Percentiles rank a stretch among this genome's conserved stretches.
Conservation (phyloP, 129 eudicot genomes). For the Saposhnikovia divaricata region DNA sequence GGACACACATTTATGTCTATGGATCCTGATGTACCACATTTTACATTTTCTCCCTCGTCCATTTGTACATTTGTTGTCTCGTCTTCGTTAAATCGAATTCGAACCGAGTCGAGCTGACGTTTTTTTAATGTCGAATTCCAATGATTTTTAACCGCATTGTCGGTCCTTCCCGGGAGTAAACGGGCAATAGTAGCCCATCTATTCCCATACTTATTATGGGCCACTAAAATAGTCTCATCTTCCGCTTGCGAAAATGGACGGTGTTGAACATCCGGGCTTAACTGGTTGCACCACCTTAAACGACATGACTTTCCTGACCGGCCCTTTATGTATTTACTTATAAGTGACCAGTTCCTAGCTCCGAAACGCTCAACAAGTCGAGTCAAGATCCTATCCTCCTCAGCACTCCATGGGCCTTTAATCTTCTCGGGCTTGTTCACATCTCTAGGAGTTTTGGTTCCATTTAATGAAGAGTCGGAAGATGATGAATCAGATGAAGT, state of each 20-base stretch:
- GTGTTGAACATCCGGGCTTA: constrained; percentile 67
- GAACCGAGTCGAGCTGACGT: constrained; percentile 17
- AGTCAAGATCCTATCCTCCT: constrained; percentile 63
- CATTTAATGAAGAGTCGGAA: constrained; percentile 29
- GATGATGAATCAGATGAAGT: constrained; percentile 42
- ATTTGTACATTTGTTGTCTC: neutral
- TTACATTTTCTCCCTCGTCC: constrained; percentile 14
- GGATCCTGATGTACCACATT: constrained; percentile 23
- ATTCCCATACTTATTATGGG: constrained; percentile 59
- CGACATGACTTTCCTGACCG: constrained; percentile 77
- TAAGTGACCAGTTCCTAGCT: constrained; percentile 63
- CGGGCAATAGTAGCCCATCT: constrained; percentile 82
- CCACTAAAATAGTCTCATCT: constrained; percentile 50
- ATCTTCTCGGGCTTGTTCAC: constrained; percentile 30
- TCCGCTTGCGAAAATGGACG: constrained; percentile 58
- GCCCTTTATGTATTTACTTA: constrained; percentile 74
- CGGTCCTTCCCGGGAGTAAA: constrained; percentile 62
- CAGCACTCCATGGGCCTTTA: constrained; percentile 80
- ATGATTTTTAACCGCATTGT: constrained; percentile 78
- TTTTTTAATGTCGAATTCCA: constrained; percentile 66
- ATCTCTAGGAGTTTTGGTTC: constrained; percentile 18
- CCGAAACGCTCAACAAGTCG: constrained; percentile 61
- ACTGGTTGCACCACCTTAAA: constrained; percentile 81
- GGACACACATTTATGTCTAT: constrained; percentile 10
- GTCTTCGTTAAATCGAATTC: neutral